phyloP scores from a whole-genome alignment of 176 grass and related monocot genomes.

The Raddia guianensis region DNA sequence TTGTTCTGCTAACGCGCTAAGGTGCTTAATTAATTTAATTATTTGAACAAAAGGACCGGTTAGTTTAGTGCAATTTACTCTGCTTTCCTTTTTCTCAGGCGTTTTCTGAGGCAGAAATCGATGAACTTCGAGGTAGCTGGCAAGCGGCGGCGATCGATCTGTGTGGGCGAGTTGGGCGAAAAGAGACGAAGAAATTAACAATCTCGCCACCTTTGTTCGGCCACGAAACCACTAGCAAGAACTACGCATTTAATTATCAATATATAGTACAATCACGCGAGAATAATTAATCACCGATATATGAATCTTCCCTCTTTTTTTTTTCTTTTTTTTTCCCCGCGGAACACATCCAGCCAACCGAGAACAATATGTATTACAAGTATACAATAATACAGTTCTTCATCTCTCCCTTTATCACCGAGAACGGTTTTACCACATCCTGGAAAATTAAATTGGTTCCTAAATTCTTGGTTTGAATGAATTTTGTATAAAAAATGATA shows the following conservation, averaged over 20 bases:
- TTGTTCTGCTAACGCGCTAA: neutral
- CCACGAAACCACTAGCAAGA: conserved; percentile 54
- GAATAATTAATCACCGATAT: neutral
- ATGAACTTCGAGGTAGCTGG: conserved; percentile 33
- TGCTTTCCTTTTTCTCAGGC: neutral
- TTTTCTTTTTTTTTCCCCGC: neutral
- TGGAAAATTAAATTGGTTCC: no score
- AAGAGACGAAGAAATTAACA: conserved; percentile 8
- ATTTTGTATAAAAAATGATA: no score
- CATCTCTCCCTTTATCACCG: no score
- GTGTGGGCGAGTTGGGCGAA: conserved; percentile 29
- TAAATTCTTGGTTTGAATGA: no score
- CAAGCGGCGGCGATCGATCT: conserved; percentile 16
- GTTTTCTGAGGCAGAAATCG: neutral
- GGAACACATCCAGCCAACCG: conserved; percentile 8
- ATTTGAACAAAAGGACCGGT: neutral
- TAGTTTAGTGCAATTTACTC: conserved; percentile 10
- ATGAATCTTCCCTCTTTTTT: neutral
- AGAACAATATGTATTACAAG: no score
- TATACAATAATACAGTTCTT: no score
- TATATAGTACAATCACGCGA: neutral
- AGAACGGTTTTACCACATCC: no score
- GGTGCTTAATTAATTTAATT: neutral
- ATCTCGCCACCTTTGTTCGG: conserved; percentile 26
- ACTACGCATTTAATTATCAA: neutral